Evolutionary conservation across 805 yeast species (phyloP).

Genomic region (Candida michaelii): DNA sequence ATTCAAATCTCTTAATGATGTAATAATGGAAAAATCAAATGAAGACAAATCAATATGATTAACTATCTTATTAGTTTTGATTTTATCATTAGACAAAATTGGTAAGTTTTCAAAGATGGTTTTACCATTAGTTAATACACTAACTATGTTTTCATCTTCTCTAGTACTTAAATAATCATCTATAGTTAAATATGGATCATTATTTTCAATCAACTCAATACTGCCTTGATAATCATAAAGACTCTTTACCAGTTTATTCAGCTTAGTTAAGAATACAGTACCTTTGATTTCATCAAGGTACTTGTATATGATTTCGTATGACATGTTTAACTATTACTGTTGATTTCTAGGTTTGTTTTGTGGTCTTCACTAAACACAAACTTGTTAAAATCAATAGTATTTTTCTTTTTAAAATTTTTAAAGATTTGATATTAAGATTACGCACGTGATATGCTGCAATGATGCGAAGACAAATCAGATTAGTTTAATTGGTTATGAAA

Average conservation of each 20-base stretch:
- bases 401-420: background rate
- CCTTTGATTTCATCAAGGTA: slow-evolving; percentile 28
- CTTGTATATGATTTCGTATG: slow-evolving; percentile 25
- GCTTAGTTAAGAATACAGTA: slow-evolving; percentile 45
- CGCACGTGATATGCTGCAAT: slow-evolving; percentile 13
- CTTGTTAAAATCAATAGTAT: background rate
- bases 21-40: slow-evolving; percentile 65
- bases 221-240: slow-evolving; percentile 2
- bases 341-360: background rate
- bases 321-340: slow-evolving; percentile 6
- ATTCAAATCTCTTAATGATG: slow-evolving; percentile 73
- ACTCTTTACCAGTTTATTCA: slow-evolving; percentile 29
- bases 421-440: background rate
- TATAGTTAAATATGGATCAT: slow-evolving; percentile 54
- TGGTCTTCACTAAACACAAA: too few relatives aligned
- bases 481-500: background rate
- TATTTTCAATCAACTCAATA: slow-evolving; percentile 32
- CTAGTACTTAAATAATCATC: slow-evolving; percentile 26
- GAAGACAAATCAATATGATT: slow-evolving; percentile 58
- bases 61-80: slow-evolving; percentile 48
- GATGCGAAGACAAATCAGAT: slow-evolving; percentile 7
- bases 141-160: slow-evolving; percentile 16
- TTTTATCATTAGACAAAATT: slow-evolving; percentile 40
- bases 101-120: slow-evolving; percentile 63
- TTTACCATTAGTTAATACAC: slow-evolving; percentile 54